phyloP scores from a whole-genome alignment of 306 rosid genomes.

The Lathyrus sativus region DNA sequence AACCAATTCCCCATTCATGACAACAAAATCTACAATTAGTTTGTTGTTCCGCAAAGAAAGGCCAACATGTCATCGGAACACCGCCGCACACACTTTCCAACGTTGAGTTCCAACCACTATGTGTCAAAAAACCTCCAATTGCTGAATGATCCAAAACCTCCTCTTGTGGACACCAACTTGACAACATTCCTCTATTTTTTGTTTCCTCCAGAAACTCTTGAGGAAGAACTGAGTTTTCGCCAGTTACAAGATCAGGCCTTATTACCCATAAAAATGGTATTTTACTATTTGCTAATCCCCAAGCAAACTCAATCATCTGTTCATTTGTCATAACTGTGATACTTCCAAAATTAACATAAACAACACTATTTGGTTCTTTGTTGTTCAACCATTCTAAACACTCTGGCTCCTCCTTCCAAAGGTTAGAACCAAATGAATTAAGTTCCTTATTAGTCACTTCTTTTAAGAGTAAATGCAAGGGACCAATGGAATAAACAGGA shows the following conservation, averaged over 20 bases:
- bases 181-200: slow-evolving; percentile 37
- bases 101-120: slow-evolving; percentile 42
- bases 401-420: not conserved
- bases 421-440: not conserved
- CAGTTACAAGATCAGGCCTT: slow-evolving; percentile 5
- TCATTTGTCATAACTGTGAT: not conserved
- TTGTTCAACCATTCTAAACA: not conserved
- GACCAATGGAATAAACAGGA: slow-evolving; percentile 2
- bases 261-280: slow-evolving; percentile 7
- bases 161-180: slow-evolving; percentile 59
- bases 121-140: slow-evolving; percentile 40
- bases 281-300: not conserved
- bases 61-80: slow-evolving; percentile 79
- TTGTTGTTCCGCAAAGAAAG: slow-evolving; percentile 74
- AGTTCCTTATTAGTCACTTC: not conserved
- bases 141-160: slow-evolving; percentile 47
- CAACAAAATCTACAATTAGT: slow-evolving; percentile 60
- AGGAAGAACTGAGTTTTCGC: not conserved
- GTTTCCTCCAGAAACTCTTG: slow-evolving; percentile 39
- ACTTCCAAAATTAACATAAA: slow-evolving; percentile 8
- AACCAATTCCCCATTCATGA: slow-evolving; percentile 66
- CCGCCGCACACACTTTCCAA: slow-evolving; percentile 62
- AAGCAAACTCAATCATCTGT: not conserved
- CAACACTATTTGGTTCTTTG: not conserved
- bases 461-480: not conserved